Conservation (phyloP, 352 stramenopile genomes). For the Phytophthora sp. region DNA sequence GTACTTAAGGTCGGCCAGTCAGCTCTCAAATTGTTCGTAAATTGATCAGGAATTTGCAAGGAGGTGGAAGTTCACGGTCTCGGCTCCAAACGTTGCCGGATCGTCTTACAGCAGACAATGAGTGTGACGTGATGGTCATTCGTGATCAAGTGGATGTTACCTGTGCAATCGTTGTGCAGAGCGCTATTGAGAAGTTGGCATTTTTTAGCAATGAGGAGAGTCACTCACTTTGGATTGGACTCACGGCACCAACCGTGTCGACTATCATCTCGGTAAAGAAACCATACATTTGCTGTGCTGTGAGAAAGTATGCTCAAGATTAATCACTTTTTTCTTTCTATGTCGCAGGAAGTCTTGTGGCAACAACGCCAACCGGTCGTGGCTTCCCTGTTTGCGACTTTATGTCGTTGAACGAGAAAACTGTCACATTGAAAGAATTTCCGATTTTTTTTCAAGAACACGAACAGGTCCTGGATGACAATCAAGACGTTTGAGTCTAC, state of each 20-base stretch:
- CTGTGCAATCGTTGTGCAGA: not conserved
- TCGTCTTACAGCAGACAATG: not conserved
- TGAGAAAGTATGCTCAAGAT: no score
- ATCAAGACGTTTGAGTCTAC: not conserved
- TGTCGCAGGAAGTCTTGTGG: not conserved
- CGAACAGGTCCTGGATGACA: not conserved
- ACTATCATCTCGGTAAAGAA: not conserved
- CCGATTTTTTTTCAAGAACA: not conserved
- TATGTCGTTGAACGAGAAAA: constrained; percentile 2
- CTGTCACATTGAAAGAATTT: not conserved
- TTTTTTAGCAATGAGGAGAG: not conserved
- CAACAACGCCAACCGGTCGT: not conserved
- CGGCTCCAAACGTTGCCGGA: not conserved
- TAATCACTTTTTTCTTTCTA: not conserved
- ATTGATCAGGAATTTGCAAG: not conserved
- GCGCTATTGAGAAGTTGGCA: not conserved
- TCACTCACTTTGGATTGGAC: not conserved
- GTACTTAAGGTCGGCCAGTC: not conserved
- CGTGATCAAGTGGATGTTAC: not conserved
- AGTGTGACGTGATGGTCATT: not conserved
- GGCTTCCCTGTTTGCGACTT: not conserved
- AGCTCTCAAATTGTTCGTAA: not conserved
- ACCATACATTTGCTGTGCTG: not conserved
- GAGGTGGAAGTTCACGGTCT: not conserved
- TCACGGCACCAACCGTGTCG: not conserved